phyloP scores from a whole-genome alignment of 225 moss, liverwort and hornwort species.

The Rhytidiadelphus loreus region DNA sequence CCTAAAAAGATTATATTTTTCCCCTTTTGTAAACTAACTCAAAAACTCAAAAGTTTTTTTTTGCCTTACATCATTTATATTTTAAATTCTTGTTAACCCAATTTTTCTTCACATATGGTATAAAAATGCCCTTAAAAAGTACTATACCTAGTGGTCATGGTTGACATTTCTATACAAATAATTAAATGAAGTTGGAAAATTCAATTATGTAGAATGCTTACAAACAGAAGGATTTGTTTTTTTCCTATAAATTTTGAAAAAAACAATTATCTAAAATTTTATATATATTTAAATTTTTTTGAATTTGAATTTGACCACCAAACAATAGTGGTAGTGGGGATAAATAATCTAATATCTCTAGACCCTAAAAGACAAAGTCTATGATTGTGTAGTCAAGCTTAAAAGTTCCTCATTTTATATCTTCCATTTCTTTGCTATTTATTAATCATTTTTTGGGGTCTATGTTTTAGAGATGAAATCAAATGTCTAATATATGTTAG shows the following conservation, averaged over 20 bases:
- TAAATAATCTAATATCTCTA: background rate
- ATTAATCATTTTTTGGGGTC: background rate
- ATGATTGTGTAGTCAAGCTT: background rate
- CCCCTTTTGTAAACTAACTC: background rate
- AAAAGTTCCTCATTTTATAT: fast-evolving
- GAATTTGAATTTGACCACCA: background rate
- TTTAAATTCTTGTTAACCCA: background rate
- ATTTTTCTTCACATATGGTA: fast-evolving
- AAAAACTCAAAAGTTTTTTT: fast-evolving
- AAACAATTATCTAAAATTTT: too few species aligned
- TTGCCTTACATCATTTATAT: background rate
- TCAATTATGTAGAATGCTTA: background rate
- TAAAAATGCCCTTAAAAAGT: background rate
- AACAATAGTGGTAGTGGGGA: fast-evolving
- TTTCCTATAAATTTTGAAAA: background rate
- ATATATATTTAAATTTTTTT: too few species aligned
- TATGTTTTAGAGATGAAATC: background rate
- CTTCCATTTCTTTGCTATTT: fast-evolving
- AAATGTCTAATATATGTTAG: background rate
- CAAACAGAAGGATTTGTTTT: too few species aligned
- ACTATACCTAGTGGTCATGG: fast-evolving
- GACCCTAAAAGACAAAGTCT: fast-evolving
- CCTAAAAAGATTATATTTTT: fast-evolving
- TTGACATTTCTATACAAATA: background rate
- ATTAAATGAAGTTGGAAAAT: background rate